Evolutionary conservation across 192 early-diverging fungal genomes (phyloP), one percentile per base, ranked within the genome.

Genomic region (Chytriomyces hyalinus): DNA sequence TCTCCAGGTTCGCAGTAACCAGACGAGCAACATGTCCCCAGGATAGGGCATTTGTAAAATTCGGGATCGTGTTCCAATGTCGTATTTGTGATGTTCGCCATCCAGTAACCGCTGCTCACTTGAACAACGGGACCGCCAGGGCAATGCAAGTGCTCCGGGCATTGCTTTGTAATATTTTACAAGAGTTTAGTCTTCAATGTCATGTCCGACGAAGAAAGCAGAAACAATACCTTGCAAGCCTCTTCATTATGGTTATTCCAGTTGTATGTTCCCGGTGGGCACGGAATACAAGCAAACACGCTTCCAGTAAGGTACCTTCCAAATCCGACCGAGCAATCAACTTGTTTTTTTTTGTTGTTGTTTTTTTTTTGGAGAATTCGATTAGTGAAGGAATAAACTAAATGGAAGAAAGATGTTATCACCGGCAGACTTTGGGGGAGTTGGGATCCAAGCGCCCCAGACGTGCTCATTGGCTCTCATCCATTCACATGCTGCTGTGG

Each of bases 361-460:
- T 36, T 36, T 36, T 0, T 36, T 57, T 57, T n/a, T n/a, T n/a
- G n/a, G 51, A 57, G n/a, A 57, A 57, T 15, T 57, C 24, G 24
- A 15, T 57, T 1, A 57, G 51, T n/a, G 10, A 15, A 57, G 10
- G n/a, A n/a, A 57, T 57, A 57, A 10, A 57, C 20, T 1, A n/a
- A 13, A 2, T 1, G 53, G 13, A 13, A 57, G 13, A 20, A 57
- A 57, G 11, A 1, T 13, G 53, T 57, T n/a, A 43, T n/a, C 26
- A 53, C 49, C 50, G 26, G 53, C 68, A 15, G 74, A 64, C 45
- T 44, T 48, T 6, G 74, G 74, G 26, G 74, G 63, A 50, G 6
- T 47, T 7, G 74, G 74, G 13, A 76, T 76, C 74, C 74, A 76
- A 28, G 20, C 15, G 3, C 22, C 15, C 74, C 74, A 76, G 0